Base-by-base conservation (phyloP, 2,329 filamentous ascomycete genomes). In the Capronia coronata region DNA sequence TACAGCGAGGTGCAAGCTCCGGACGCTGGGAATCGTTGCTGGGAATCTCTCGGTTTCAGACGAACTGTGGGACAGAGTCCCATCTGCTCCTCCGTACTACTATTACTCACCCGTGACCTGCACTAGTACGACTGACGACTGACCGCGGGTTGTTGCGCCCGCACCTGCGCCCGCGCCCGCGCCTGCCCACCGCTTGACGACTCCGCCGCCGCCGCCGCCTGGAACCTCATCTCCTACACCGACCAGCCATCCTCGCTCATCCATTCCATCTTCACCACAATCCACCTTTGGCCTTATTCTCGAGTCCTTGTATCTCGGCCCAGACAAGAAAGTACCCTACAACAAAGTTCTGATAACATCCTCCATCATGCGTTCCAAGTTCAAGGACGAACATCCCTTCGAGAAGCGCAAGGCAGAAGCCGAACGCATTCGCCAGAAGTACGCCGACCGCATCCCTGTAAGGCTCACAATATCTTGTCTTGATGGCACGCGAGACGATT, bases 371-470 rank as follows among this genome's bases (percentile, higher is more conserved):
- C 86, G 90, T 69, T 94, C 88, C 79, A 97, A 97, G 83, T 98
- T 98, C 75, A 98, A 98, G 89, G 93, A 98, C 84, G 93, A 97
- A 82, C 93, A 97, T 73, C 89, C 88, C 64, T 97, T 97, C 71
- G 93, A 97, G 85, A 98, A 98, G 87, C 89, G 93, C 77, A 96
- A 97, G 87, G 93, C 93, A 61, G 93, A 98, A 77, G 93, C 93
- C 69, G 93, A 98, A 79, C 90, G 93, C 72, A 96, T 96, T 71
- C 89, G 93, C 62, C 90, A 96, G 78, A 98, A 98, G 75, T 98
- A 98, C 71, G 83, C 88, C 62, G 93, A 98, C 71, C 88, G 93
- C 65, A 98, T 98, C 74, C 93, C 93, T 44, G 93, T 96, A 82
- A 70, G 89, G 82, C 13, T 49, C 49, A 34, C 35, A 41, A 37